Conservation (phyloP, 306 rosid genomes). For the Lablab purpureus region DNA sequence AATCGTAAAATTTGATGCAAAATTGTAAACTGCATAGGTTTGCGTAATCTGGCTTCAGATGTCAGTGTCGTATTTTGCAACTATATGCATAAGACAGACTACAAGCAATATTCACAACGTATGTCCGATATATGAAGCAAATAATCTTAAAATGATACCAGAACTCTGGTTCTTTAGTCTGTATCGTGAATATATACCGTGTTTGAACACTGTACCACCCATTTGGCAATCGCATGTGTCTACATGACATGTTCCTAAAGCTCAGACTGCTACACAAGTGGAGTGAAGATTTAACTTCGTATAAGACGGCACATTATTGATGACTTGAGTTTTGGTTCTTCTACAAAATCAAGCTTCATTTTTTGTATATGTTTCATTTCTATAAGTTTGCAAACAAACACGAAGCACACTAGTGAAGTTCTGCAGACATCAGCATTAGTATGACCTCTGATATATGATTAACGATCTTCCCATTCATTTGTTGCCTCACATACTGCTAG, state of each 20-base stretch:
- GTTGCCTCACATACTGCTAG: background rate
- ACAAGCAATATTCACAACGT: background rate
- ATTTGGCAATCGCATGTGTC: background rate
- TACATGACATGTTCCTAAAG: background rate
- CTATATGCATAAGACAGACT: background rate
- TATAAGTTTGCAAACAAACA: background rate
- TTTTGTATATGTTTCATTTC: conserved; percentile 1
- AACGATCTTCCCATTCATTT: background rate
- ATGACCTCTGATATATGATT: background rate
- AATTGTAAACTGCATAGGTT: background rate
- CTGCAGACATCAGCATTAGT: background rate
- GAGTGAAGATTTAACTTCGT: conserved; percentile 24
- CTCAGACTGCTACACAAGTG: background rate
- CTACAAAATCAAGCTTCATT: conserved; percentile 14
- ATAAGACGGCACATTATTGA: background rate
- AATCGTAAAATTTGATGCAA: background rate
- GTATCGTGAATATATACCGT: background rate
- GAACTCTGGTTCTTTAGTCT: background rate
- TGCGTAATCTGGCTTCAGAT: background rate
- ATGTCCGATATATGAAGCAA: background rate
- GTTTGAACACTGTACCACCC: background rate
- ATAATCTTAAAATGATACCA: conserved; percentile 1
- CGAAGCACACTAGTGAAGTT: background rate
- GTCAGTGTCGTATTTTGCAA: conserved; percentile 16
- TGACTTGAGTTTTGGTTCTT: conserved; percentile 12